Percentiles rank a stretch among this genome's conserved stretches.
phyloP scores from a whole-genome alignment of 306 rosid genomes.

The Hylodesmum podocarpum region DNA sequence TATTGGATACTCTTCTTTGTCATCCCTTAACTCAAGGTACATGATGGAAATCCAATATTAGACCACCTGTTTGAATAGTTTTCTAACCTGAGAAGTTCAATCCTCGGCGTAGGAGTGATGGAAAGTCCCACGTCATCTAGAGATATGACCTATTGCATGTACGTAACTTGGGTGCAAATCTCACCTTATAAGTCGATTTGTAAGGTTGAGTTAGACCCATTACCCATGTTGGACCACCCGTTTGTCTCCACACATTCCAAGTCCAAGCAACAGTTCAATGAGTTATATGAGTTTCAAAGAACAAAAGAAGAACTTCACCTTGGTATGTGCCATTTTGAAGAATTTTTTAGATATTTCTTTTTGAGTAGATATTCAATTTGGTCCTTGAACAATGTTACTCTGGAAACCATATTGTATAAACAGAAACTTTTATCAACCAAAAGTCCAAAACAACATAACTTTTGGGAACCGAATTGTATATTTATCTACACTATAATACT shows the following conservation, averaged over 20 bases:
- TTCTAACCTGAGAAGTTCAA: too few species aligned
- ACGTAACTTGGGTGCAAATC: too few species aligned
- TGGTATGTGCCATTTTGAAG: constrained; percentile 55
- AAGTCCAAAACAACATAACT: not conserved
- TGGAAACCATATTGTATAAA: not conserved
- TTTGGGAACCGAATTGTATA: not conserved
- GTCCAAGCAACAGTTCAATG: constrained; percentile 75
- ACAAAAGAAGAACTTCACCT: constrained; percentile 93
- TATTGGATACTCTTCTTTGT: constrained; percentile 71
- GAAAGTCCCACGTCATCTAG: too few species aligned
- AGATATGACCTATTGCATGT: too few species aligned
- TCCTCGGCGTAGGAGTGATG: too few species aligned
- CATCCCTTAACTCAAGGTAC: constrained; percentile 78
- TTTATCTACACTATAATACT: not conserved
- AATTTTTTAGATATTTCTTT: not conserved
- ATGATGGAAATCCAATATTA: too few species aligned
- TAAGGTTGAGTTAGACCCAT: too few species aligned
- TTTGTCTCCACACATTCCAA: constrained; percentile 62
- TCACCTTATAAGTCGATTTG: too few species aligned
- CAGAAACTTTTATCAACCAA: not conserved
- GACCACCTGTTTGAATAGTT: too few species aligned
- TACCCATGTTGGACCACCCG: too few species aligned
- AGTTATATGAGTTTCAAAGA: constrained; percentile 70
- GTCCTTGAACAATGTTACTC: not conserved
- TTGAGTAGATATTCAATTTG: not conserved